Conservation (phyloP, 2,329 filamentous ascomycete genomes). For the Talaromyces marneffei region DNA sequence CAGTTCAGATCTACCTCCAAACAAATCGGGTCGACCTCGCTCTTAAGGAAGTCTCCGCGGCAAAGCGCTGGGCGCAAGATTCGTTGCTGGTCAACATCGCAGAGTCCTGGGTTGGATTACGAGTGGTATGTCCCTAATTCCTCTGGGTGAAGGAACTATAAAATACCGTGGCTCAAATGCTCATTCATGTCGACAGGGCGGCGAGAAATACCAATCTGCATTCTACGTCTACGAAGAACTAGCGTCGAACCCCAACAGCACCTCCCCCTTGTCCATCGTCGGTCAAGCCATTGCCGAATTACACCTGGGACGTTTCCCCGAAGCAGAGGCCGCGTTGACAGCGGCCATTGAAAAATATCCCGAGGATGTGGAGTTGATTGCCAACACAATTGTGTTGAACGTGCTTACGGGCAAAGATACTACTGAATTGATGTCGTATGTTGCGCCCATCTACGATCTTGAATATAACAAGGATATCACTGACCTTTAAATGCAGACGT, state of each 20-base stretch:
- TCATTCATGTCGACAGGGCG: constrained; percentile 54
- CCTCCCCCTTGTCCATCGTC: constrained; percentile 68
- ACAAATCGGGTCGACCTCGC: constrained; percentile 91
- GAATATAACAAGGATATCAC: background rate
- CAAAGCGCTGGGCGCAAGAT: constrained; percentile 91
- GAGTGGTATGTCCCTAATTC: constrained; percentile 58
- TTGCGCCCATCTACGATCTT: constrained; percentile 13
- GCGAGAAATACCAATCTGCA: constrained; percentile 90
- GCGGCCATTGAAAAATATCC: constrained; percentile 72
- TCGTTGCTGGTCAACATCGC: constrained; percentile 88
- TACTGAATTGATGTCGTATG: constrained; percentile 57
- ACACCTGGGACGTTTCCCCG: constrained; percentile 79
- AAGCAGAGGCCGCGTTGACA: constrained; percentile 80
- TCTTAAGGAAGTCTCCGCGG: constrained; percentile 77
- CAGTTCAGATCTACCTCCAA: constrained; percentile 84
- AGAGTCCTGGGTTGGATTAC: constrained; percentile 88
- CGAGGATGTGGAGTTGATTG: constrained; percentile 66
- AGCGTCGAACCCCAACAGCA: constrained; percentile 76
- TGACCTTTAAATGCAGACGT: constrained; percentile 19
- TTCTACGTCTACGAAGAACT: constrained; percentile 98
- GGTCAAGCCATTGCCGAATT: constrained; percentile 87
- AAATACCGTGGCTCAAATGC: background rate
- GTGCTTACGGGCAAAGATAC: constrained; percentile 69
- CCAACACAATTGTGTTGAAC: constrained; percentile 75
- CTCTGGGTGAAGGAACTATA: background rate